Percentiles rank a stretch among this genome's conserved stretches.
phyloP scores from a whole-genome alignment of 441 rosid species.

The Breynia disticha region DNA sequence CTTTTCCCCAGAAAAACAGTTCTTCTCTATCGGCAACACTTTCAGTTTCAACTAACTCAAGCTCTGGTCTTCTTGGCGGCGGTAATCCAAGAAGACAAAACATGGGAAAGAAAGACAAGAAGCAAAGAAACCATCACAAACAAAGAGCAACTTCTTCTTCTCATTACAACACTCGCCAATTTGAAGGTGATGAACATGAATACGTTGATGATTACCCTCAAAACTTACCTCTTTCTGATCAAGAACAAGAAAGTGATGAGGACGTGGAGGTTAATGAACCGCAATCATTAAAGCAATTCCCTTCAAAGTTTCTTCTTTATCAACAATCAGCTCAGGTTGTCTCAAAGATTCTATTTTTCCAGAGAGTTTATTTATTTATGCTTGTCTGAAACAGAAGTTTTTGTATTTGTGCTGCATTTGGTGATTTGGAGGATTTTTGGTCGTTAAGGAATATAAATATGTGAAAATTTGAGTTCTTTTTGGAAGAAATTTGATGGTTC shows the following conservation, averaged over 20 bases:
- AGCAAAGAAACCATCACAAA: constrained; percentile 40
- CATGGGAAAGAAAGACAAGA: constrained; percentile 72
- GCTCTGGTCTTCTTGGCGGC: constrained; percentile 5
- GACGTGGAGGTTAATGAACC: constrained; percentile 20
- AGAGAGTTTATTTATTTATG: too few species aligned
- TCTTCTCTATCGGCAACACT: too few species aligned
- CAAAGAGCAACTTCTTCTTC: constrained; percentile 28
- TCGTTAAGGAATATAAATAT: too few species aligned
- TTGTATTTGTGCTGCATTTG: too few species aligned
- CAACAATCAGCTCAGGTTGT: constrained; percentile 74
- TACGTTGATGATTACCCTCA: constrained; percentile 9
- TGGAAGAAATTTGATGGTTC: too few species aligned
- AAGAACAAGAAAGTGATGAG: constrained; percentile 17
- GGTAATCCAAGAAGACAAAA: background rate
- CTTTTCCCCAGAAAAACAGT: too few species aligned
- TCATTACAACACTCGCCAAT: constrained; percentile 18
- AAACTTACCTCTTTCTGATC: constrained; percentile 17
- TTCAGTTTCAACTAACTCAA: background rate
- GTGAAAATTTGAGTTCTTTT: too few species aligned
- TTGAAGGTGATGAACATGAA: constrained; percentile 31
- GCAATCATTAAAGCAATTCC: constrained; percentile 26
- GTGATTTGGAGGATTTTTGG: too few species aligned
- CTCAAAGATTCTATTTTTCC: too few species aligned
- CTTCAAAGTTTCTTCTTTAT: constrained; percentile 70
- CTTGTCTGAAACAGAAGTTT: too few species aligned